These are phyloP conservation scores for Aspergillus homomorphus DNA, from an alignment of 495 filamentous ascomycete species.

Conservation along the genomic window DNA sequence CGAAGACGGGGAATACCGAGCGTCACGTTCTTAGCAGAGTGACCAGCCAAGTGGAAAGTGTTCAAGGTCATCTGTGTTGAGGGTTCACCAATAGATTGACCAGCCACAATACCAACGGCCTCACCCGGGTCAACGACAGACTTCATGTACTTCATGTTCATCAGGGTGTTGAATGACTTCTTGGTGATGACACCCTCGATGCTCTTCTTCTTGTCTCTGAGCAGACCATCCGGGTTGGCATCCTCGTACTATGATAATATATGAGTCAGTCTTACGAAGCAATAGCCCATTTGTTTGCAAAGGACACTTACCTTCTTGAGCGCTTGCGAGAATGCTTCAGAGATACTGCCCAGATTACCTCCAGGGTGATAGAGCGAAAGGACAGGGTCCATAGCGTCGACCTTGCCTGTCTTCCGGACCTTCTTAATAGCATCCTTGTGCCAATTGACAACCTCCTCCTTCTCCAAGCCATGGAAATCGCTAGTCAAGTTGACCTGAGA, in stretches of 20 bases:
- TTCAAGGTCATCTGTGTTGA: conserved; percentile 99
- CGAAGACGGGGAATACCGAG: conserved; percentile 94
- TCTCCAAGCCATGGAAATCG: conserved; percentile 53
- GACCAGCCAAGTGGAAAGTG: conserved; percentile 98
- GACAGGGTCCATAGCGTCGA: conserved; percentile 73
- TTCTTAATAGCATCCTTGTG: conserved; percentile 79
- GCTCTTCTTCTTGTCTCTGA: conserved; percentile 72
- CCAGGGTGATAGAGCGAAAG: conserved; percentile 70
- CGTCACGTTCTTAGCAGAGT: conserved; percentile 97
- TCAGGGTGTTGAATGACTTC: conserved; percentile 74
- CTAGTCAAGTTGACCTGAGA: conserved; percentile 49
- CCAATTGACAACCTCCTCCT: conserved; percentile 44
- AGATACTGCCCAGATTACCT: conserved; percentile 77
- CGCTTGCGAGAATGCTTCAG: conserved; percentile 73
- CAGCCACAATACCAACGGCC: conserved; percentile 95
- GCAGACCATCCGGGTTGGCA: conserved; percentile 67
- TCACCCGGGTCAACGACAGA: conserved; percentile 95
- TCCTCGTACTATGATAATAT: conserved; percentile 62
- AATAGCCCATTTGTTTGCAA: not conserved
- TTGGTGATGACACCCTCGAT: conserved; percentile 55
- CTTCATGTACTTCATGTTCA: conserved; percentile 89
- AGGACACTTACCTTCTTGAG: conserved; percentile 48
- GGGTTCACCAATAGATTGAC: conserved; percentile 94
- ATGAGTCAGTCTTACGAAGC: conserved; percentile 19
- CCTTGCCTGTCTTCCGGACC: conserved; percentile 63